Conservation (phyloP, 148 eudicot species). For the Limonium bicolor region DNA sequence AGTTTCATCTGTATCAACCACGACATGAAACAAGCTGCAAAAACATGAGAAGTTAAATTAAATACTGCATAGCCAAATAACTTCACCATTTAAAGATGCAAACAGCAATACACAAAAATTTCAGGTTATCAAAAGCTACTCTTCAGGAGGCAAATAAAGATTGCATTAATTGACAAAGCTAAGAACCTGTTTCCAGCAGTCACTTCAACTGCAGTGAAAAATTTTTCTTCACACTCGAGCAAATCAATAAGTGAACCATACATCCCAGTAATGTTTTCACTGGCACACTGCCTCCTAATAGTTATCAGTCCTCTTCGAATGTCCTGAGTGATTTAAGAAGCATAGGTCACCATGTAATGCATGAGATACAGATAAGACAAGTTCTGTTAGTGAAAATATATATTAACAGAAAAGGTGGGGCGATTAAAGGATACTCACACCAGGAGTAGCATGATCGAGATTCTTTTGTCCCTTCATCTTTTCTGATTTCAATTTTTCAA, state of each 20-base stretch:
- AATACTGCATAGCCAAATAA: too few species aligned
- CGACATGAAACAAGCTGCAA: constrained; percentile 93
- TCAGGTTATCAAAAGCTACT: too few species aligned
- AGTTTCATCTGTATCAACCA: constrained; percentile 79
- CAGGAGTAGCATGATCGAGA: constrained; percentile 94
- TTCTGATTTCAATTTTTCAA: constrained; percentile 67
- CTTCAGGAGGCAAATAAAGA: too few species aligned
- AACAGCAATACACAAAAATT: too few species aligned
- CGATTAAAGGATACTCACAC: constrained; percentile 43
- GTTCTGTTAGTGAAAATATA: too few species aligned
- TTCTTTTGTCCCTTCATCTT: constrained; percentile 83
- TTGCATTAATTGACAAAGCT: too few species aligned
- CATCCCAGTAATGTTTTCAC: constrained; percentile 43
- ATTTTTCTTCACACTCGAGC: constrained; percentile 84
- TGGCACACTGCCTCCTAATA: constrained; percentile 51
- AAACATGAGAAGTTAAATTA: constrained; percentile 1
- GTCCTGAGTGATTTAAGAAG: constrained; percentile 38
- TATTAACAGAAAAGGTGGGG: background rate
- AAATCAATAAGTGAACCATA: constrained; percentile 84
- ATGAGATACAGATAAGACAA: background rate
- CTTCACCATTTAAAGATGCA: too few species aligned
- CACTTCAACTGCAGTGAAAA: constrained; percentile 98
- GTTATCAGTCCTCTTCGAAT: constrained; percentile 82
- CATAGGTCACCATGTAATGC: background rate
- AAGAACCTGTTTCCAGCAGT: constrained; percentile 94